Conservation (phyloP, 768 basidiomycete species). For the Clathrus columnatus region DNA sequence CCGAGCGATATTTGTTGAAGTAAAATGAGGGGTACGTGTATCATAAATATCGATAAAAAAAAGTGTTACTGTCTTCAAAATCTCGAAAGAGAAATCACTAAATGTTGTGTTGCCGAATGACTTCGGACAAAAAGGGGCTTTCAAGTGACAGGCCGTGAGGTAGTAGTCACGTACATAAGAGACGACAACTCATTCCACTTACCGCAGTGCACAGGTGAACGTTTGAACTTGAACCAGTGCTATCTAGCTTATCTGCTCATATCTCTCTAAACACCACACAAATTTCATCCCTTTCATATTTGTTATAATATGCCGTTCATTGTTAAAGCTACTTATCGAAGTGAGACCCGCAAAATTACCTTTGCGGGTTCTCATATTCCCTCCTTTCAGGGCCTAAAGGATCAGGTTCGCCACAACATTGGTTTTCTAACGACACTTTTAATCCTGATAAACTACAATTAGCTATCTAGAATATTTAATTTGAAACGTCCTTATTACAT, state of each 20-base stretch:
- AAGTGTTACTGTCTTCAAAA: too few relatives aligned
- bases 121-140: too few relatives aligned
- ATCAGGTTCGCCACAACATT: conserved; percentile 41
- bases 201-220: too few relatives aligned
- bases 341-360: conserved; percentile 59
- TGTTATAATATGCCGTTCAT: conserved; percentile 40
- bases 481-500: conserved; percentile 51
- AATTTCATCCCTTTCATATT: conserved; percentile 15
- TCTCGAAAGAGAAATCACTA: too few relatives aligned
- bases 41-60: too few relatives aligned
- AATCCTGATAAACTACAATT: conserved; percentile 20
- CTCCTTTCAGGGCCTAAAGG: conserved; percentile 48
- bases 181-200: too few relatives aligned
- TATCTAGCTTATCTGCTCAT: not conserved
- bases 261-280: conserved; percentile 8
- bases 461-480: conserved; percentile 69
- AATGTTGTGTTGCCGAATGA: too few relatives aligned
- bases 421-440: conserved; percentile 3
- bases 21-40: too few relatives aligned
- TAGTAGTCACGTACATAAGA: too few relatives aligned
- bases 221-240: not conserved
- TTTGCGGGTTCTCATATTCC: conserved; percentile 54
- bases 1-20: too few relatives aligned
- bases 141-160: too few relatives aligned
- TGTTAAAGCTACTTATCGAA: conserved; percentile 67